Conservation (phyloP, 164 flowering plant genomes). For the Euptelea pleiosperma region DNA sequence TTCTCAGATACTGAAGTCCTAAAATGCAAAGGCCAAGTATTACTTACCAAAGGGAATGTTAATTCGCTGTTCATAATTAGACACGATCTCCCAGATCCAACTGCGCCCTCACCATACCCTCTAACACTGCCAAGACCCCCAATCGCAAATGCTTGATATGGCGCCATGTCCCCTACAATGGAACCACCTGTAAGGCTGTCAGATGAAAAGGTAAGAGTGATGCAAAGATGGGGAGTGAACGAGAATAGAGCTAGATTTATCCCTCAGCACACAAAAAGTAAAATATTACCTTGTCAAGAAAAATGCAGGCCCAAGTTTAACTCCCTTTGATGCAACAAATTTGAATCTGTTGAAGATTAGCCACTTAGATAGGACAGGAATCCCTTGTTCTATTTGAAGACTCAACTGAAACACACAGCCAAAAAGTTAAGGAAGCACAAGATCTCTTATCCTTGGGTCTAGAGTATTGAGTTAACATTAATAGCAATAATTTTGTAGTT, state of each 20-base stretch:
- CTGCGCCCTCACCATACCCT: constrained; percentile 96
- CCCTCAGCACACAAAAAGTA: neutral
- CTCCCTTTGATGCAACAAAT: constrained; percentile 77
- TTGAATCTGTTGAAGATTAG: constrained; percentile 83
- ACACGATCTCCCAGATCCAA: constrained; percentile 90
- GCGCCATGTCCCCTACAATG: constrained; percentile 96
- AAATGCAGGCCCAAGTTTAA: constrained; percentile 81
- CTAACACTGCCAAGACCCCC: constrained; percentile 88
- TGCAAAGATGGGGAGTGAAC: neutral
- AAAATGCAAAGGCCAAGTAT: neutral
- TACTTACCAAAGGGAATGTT: constrained; percentile 76
- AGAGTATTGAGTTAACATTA: neutral
- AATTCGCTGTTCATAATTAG: constrained; percentile 75
- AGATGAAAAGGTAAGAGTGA: constrained; percentile 22
- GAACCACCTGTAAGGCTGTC: constrained; percentile 93
- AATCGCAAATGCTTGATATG: constrained; percentile 91
- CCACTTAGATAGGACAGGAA: constrained; percentile 87
- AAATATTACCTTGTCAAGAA: constrained; percentile 61
- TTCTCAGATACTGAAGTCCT: neutral
- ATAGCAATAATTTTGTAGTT: neutral
- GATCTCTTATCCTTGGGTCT: neutral
- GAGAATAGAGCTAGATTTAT: neutral
- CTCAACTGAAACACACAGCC: constrained; percentile 48
- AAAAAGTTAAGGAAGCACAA: constrained; percentile 2
- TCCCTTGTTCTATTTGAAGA: constrained; percentile 91